A percentile compares a stretch with the other conserved stretches of the same genome.
These are phyloP conservation scores for Didymosphaeria variabile DNA, from an alignment of 2,329 filamentous ascomycete genomes.

Conservation along the genomic window DNA sequence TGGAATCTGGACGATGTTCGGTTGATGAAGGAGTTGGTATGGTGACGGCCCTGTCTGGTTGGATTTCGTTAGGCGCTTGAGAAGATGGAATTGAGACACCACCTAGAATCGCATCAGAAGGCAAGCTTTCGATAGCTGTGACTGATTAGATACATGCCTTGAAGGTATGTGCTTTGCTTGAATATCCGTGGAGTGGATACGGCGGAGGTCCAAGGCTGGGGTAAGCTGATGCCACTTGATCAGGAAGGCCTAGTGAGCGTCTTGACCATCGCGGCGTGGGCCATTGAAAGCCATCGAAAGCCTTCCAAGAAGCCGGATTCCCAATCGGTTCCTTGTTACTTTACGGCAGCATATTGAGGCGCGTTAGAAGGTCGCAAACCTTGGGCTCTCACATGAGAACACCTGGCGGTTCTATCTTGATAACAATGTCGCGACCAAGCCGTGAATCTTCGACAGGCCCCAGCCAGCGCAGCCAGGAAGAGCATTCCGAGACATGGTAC, in stretches of 20 bases:
- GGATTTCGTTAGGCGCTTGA: no score
- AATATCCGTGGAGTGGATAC: constrained; percentile 43
- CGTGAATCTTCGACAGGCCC: neutral
- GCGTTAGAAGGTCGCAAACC: neutral
- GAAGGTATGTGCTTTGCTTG: constrained; percentile 55
- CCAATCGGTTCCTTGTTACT: neutral
- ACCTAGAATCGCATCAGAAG: constrained; percentile 46
- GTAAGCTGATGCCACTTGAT: constrained; percentile 20
- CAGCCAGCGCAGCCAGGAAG: neutral
- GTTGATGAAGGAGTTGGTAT: no score
- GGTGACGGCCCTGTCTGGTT: no score
- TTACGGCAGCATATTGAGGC: neutral
- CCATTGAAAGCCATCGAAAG: neutral
- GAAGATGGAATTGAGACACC: no score
- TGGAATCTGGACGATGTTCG: no score
- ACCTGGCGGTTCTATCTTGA: neutral
- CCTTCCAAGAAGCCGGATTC: no score
- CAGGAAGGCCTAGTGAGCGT: neutral
- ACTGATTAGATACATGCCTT: constrained; percentile 56
- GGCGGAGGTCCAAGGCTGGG: constrained; percentile 45
- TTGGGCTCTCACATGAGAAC: neutral
- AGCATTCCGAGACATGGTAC: neutral
- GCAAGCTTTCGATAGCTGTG: constrained; percentile 46
- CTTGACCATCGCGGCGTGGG: neutral
- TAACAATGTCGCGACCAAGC: neutral